These are phyloP conservation scores for Nothopassalora personata DNA, from an alignment of 2,329 filamentous ascomycete species.

Conservation along the genomic window DNA sequence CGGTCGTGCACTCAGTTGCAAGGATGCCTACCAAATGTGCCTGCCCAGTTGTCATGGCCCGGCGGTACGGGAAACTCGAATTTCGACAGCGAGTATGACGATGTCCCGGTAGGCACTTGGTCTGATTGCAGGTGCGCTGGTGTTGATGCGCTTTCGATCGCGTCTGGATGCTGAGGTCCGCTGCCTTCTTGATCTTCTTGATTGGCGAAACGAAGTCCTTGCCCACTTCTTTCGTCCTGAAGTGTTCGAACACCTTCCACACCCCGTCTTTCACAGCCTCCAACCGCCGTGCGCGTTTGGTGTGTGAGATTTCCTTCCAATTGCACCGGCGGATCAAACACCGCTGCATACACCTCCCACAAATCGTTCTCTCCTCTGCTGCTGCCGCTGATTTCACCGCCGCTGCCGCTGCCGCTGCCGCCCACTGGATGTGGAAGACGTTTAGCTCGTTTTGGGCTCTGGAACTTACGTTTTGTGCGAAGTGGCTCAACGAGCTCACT, in stretches of 20 bases:
- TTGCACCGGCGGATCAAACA: constrained; percentile 19
- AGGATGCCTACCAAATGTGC: constrained; percentile 24
- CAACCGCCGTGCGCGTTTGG: background rate
- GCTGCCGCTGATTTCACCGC: constrained; percentile 4
- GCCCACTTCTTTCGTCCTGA: background rate
- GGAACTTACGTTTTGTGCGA: constrained; percentile 30
- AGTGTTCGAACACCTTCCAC: background rate
- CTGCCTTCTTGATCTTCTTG: background rate
- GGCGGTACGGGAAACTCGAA: constrained; percentile 30
- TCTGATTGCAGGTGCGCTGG: background rate
- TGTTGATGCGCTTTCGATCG: constrained; percentile 1
- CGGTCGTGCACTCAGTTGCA: background rate
- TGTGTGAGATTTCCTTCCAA: background rate
- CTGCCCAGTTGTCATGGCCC: constrained; percentile 23
- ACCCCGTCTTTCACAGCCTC: background rate
- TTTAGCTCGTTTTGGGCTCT: constrained; percentile 25
- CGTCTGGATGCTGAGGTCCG: background rate
- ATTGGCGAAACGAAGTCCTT: background rate
- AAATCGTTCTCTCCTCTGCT: constrained; percentile 12
- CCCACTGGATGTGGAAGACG: constrained; percentile 24
- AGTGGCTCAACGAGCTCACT: constrained; percentile 11
- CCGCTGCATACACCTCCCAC: constrained; percentile 31
- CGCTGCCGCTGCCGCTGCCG: constrained; percentile 7
- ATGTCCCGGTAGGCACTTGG: constrained; percentile 11
- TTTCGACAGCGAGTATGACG: constrained; percentile 25